Percentiles rank a stretch among this genome's conserved stretches.
Conservation (phyloP, 805 yeast genomes). For the Saccharomycopsis vini region DNA sequence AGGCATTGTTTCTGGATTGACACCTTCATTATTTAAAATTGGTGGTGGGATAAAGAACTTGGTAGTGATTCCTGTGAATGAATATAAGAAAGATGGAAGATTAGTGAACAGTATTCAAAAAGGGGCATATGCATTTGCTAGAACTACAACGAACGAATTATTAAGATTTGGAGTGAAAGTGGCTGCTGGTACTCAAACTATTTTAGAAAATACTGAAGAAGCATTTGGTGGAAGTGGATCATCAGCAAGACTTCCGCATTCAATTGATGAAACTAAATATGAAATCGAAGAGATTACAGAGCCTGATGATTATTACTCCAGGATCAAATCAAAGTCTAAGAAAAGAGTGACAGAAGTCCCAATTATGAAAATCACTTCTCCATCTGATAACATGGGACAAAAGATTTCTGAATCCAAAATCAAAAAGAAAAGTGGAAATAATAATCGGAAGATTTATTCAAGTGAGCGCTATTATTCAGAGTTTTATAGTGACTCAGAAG, state of each 20-base stretch:
- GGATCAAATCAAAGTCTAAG: constrained; percentile 12
- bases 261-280: constrained; percentile 12
- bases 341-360: constrained; percentile 7
- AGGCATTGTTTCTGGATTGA: constrained; percentile 75
- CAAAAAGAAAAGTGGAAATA: not conserved
- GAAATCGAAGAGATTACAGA: not conserved
- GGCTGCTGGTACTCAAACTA: constrained; percentile 80
- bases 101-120: constrained; percentile 61
- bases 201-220: constrained; percentile 73
- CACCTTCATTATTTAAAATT: constrained; percentile 71
- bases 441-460: not conserved
- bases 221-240: constrained; percentile 69
- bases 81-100: constrained; percentile 66
- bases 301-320: constrained; percentile 5
- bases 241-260: constrained; percentile 31
- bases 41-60: constrained; percentile 73
- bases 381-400: not conserved
- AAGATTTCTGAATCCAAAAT: not conserved
- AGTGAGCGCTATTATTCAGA: constrained; percentile 15
- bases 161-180: constrained; percentile 74
- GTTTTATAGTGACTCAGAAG: constrained; percentile 23
- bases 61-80: constrained; percentile 63
- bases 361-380: not conserved
- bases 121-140: constrained; percentile 67
- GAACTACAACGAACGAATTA: constrained; percentile 71